Base-by-base conservation (phyloP, 768 basidiomycete genomes). In the Lyophyllum decastes region DNA sequence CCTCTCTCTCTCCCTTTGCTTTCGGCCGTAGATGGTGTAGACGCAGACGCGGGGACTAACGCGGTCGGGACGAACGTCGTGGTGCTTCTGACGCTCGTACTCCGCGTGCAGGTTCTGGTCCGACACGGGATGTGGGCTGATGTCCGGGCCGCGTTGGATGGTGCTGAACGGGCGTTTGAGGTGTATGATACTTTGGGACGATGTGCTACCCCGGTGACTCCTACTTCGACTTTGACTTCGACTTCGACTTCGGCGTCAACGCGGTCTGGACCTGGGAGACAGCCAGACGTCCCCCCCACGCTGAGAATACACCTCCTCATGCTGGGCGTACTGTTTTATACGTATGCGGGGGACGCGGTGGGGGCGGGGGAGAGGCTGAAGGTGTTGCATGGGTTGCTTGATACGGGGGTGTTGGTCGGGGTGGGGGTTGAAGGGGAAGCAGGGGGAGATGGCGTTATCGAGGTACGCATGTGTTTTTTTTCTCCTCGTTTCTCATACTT, bases 331-430 rank as follows among this genome's bases (percentile, higher is more conserved):
- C 68, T 86, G 21, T 89, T 81, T 64, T 77, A 84, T 62, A 88
- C 88, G 0, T 85, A 89, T 61, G 70, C 72, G 0, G 88, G 88
- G 7, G 73, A 76, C 51, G 74, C 81, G 5, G 66, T 73, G 17
- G 72, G 76, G 14, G 78, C 83, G 0, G 75, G 81, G n/a, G 68
- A 73, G 8, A 73, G 89, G 19, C 71, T 92, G 33, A 74, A 79
- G 35, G 76, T 76, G 45, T 68, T 93, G 1, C 90, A 93, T 67
- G 76, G 79, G n/a, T 69, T 90, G 25, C 77, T 92, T 50, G 91
- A 92, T 64, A 73, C 79, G 1, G 85, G 82, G 1, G 79, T 76
- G 63, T 48, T 84, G 26, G n/a, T n/a, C n/a, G 78, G 57, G 65
- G 26, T 45, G 49, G 26, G 26, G 17, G 41, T 30, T 49, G 30